Conservation (phyloP, 179 eudicot species). For the Spergularia azorica region DNA sequence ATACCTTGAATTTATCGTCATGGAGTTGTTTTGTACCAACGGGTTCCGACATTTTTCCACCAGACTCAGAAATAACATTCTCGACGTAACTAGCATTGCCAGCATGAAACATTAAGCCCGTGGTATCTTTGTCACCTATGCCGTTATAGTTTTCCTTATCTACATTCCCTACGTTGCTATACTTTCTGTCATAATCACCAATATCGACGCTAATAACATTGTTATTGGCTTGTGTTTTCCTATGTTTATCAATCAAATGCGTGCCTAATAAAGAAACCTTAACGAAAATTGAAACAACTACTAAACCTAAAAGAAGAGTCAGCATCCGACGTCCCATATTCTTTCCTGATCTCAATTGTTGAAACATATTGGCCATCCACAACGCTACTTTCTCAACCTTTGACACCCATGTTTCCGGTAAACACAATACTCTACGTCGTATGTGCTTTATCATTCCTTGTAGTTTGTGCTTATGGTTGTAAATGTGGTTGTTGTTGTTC, state of each 20-base stretch:
- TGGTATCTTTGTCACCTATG: too few species aligned
- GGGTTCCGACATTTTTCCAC: background rate
- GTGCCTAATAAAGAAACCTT: conserved; percentile 35
- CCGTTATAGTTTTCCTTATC: background rate
- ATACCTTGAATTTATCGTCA: conserved; percentile 13
- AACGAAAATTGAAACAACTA: conserved; percentile 38
- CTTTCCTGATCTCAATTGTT: conserved; percentile 33
- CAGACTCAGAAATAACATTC: conserved; percentile 4
- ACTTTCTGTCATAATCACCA: background rate
- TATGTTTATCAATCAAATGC: conserved; percentile 13
- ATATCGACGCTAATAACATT: background rate
- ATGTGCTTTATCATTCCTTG: conserved; percentile 26
- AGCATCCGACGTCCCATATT: conserved; percentile 39
- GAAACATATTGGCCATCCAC: conserved; percentile 13
- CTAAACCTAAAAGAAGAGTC: conserved; percentile 29
- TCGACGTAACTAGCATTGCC: conserved; percentile 27
- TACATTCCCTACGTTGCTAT: background rate
- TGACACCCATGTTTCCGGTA: conserved; percentile 31
- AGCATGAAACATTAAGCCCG: conserved; percentile 20
- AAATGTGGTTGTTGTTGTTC: background rate
- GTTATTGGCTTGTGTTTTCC: background rate
- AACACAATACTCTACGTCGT: conserved; percentile 20
- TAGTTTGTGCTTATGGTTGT: conserved; percentile 11
- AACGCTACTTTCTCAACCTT: conserved; percentile 18
- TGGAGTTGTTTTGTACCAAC: conserved; percentile 7